Evolutionary conservation across 805 yeast genomes (phyloP).

Genomic region (Torulaspora microellipsoides): DNA sequence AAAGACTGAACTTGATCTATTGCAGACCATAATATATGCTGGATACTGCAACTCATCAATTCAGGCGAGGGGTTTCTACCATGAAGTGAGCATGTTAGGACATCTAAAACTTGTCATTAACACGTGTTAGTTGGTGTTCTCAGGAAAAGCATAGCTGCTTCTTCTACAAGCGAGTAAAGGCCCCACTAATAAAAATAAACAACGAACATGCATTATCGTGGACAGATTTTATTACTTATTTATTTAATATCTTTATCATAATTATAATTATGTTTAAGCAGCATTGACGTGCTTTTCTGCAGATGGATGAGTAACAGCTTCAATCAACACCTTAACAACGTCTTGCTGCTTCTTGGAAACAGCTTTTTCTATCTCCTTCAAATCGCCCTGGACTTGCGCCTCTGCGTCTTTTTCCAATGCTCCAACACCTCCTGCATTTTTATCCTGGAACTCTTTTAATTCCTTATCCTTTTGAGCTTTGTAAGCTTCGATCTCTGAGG

Average conservation of each 20-base stretch:
- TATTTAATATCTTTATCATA: slow-evolving; percentile 1
- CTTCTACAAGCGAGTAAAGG: too few relatives aligned
- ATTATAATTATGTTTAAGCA: slow-evolving; percentile 2
- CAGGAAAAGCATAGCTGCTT: too few relatives aligned
- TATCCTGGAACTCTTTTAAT: slow-evolving; percentile 63
- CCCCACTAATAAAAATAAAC: too few relatives aligned
- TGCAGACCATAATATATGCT: too few relatives aligned
- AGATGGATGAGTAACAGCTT: slow-evolving; percentile 71
- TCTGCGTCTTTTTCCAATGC: slow-evolving; percentile 68
- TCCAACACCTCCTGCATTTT: slow-evolving; percentile 57
- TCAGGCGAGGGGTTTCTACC: too few relatives aligned
- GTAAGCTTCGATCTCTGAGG: slow-evolving; percentile 80
- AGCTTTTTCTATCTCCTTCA: slow-evolving; percentile 60
- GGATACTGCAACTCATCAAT: too few relatives aligned
- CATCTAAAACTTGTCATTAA: too few relatives aligned
- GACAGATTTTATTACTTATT: too few relatives aligned
- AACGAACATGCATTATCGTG: too few relatives aligned
- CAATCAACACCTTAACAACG: slow-evolving; percentile 73
- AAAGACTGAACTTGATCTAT: too few relatives aligned
- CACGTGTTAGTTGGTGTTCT: too few relatives aligned
- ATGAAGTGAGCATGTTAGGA: too few relatives aligned
- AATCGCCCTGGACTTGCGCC: slow-evolving; percentile 62
- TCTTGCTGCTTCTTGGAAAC: slow-evolving; percentile 57
- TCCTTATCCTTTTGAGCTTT: slow-evolving; percentile 79
- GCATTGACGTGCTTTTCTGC: slow-evolving; percentile 86